Base-by-base conservation (phyloP, 2,329 filamentous ascomycete genomes). In the Colletotrichum sidae region DNA sequence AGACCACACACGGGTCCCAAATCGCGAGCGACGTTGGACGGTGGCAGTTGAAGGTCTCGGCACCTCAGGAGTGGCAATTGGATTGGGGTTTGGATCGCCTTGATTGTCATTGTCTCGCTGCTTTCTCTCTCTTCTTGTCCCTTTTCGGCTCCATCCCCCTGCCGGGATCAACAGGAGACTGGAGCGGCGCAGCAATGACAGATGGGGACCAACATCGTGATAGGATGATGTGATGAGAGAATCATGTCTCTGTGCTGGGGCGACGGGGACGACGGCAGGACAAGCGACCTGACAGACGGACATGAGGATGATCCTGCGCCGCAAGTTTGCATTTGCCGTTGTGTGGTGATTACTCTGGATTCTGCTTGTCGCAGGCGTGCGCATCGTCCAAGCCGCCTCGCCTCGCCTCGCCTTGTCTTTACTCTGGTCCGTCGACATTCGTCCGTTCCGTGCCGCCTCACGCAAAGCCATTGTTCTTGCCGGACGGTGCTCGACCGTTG, bases 91-190 rank as follows among this genome's bases (percentile, higher is more conserved):
- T 37, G 55, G 46, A 58, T 50, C 38, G 47, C 37, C 46, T 58
- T 33, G 46, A 58, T 58, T 51, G 45, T 47, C 57, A 57, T 52
- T 55, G 51, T 61, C 52, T 61, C 62, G 55, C 46, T 39, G 46
- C 57, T 38, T 39, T 49, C 50, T 55, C 17, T 25, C 9, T 61
- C 47, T 52, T 61, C n/a, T 55, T 61, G 51, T 52, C 62, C 41
- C 57, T 52, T 65, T 38, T 54, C 41, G 46, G 47, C 46, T 47
- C 35, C 25, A 51, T 13, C 17, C 46, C 62, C 62, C 52, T 56
- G 52, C 52, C 62, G 33, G 37, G 62, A 56, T 65, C 58, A 62
- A 56, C 62, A 62, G 62, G 62, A 62, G 58, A 62, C 56, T 65
- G 52, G 37, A 47, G 52, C 41, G 47, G 58, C 42, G 62, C 58